Evolutionary conservation across 2,329 filamentous ascomycete genomes (phyloP), one percentile per base, ranked within the genome.

Genomic region (Fusarium guadeloupense): DNA sequence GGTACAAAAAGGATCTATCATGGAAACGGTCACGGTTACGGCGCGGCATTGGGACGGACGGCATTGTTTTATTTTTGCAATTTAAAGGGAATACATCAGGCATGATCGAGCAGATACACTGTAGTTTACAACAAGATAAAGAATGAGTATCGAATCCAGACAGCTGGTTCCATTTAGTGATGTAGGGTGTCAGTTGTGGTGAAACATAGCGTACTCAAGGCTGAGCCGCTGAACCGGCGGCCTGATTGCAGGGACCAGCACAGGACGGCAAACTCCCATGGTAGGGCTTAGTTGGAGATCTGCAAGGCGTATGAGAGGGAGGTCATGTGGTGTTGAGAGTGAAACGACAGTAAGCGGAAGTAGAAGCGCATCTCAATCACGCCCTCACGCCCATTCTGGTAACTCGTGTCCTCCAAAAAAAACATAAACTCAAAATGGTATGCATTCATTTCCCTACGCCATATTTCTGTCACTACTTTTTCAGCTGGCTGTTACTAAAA

Each of bases 1-100:
- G 66, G 64, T 54, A 69, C 64, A 69, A 69, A 69, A 69, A 58
- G 14, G 61, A 60, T 59, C 59, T 49, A 64, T 64, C 60, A 64
- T 64, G 55, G 61, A 26, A 52, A 54, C 42, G 47, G 58, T 34
- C 9, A 63, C 37, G 59, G 59, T 31, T 31, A 61, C 33, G 66
- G 66, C 52, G 62, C 53, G 44, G 59, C 37, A 64, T 66, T 44
- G 42, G 64, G 38, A 47, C 56, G 52, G 38, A 65, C 45, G 28
- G 56, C 58, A 55, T 53, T 48, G 42, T 54, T 56, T 20, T 44
- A 23, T 30, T 53, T 30, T 53, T 47, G 38, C 20, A 17, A 40
- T 37, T 31, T 28, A 41, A n/a, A 9, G 51, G 42, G 54, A 28
- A 56, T 59, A 52, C 33, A 52, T 10, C 42, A 55, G 59, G 49